Conservation (phyloP, 169 alveolate genomes). For the Plasmodium gonderi region DNA sequence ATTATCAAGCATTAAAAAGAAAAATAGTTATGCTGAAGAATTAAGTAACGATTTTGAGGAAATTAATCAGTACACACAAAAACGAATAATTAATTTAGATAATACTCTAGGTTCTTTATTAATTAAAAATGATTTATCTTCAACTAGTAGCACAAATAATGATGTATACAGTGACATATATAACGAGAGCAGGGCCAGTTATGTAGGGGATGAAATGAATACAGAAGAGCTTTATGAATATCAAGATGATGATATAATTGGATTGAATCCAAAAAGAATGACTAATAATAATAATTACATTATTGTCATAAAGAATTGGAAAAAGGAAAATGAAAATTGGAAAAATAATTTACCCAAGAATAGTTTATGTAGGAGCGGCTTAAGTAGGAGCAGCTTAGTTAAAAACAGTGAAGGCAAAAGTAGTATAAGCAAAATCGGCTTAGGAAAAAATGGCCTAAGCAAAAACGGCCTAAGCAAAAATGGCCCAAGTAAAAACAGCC, state of each 20-base stretch:
- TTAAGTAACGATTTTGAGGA: constrained; percentile 27
- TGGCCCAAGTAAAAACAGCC: neutral
- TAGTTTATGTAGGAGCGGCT: neutral
- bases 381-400: neutral
- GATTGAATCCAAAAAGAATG: neutral
- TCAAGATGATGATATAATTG: constrained; percentile 13
- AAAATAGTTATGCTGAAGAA: constrained; percentile 14
- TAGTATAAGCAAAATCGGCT: neutral
- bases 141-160: constrained; percentile 3
- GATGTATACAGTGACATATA: neutral
- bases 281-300: constrained; percentile 22
- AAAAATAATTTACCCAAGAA: neutral
- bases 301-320: constrained; percentile 27
- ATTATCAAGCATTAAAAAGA: constrained; percentile 3
- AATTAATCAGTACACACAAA: neutral
- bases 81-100: constrained; percentile 24
- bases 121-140: neutral
- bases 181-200: constrained; percentile 16
- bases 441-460: neutral
- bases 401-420: neutral
- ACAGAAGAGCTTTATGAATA: neutral
- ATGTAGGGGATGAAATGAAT: constrained; percentile 23
- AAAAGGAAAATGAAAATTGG: constrained; percentile 7
- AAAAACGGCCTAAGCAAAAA: neutral
- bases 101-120: constrained; percentile 9